These are phyloP conservation scores for Mortierella sp. DNA, from an alignment of 371 early-diverging fungal species.

Conservation along the genomic window DNA sequence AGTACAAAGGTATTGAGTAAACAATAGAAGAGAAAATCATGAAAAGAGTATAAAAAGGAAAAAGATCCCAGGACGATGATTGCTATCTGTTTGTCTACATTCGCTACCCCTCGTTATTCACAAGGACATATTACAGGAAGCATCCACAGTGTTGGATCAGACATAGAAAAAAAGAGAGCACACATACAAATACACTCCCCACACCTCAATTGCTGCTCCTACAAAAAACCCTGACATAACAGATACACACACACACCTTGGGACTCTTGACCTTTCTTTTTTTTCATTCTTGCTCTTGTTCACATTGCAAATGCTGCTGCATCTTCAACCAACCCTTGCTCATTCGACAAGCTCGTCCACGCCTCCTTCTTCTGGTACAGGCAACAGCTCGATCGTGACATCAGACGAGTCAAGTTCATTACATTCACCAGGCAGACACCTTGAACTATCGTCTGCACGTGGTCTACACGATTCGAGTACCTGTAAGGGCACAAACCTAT, in stretches of 20 bases:
- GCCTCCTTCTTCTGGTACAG: background rate
- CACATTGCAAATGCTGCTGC: conserved; percentile 14
- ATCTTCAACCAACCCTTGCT: conserved; percentile 10
- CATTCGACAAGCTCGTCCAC: background rate
- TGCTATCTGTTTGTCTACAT: too few species aligned
- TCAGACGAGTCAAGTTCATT: background rate
- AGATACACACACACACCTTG: too few species aligned
- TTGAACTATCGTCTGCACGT: conserved; percentile 14
- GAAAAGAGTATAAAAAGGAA: background rate
- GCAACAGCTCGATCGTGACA: background rate
- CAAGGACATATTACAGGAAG: too few species aligned
- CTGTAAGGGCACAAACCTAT: background rate
- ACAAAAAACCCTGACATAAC: background rate
- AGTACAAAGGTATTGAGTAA: background rate
- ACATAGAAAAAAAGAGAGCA: too few species aligned
- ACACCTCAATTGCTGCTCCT: background rate
- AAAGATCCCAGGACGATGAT: too few species aligned
- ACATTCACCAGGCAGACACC: background rate
- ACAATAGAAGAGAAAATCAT: background rate
- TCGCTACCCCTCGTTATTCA: too few species aligned
- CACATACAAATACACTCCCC: too few species aligned
- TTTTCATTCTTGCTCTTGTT: background rate
- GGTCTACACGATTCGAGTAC: conserved; percentile 12
- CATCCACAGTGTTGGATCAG: too few species aligned
- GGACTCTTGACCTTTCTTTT: background rate